Evolutionary conservation across 139 green algal genomes (phyloP).

Genomic region (Chlorokybus atmophyticus): DNA sequence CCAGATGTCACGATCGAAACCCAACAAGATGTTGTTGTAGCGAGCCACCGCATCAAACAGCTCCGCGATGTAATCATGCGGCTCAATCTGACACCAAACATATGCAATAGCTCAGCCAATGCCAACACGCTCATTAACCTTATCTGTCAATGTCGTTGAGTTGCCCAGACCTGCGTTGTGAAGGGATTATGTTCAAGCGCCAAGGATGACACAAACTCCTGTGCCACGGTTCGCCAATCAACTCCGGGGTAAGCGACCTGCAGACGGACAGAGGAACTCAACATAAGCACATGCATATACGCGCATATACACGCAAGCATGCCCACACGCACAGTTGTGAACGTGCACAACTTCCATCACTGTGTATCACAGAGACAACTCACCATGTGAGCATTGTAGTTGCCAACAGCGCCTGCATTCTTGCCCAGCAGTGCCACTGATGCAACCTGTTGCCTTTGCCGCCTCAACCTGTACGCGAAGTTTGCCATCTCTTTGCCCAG

Average conservation of each 20-base stretch:
- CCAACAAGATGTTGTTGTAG: slow-evolving; percentile 95
- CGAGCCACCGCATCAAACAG: slow-evolving; percentile 64
- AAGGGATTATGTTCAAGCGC: slow-evolving; percentile 32
- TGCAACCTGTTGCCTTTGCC: slow-evolving; percentile 52
- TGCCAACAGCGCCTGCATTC: slow-evolving; percentile 92
- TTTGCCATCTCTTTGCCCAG: slow-evolving; percentile 98
- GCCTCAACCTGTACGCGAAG: slow-evolving; percentile 67
- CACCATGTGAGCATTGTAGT: slow-evolving; percentile 98
- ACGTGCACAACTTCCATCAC: too few relatives aligned
- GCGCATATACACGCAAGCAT: too few relatives aligned
- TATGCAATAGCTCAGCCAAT: too few relatives aligned
- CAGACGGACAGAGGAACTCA: too few relatives aligned
- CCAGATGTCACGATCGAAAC: slow-evolving; percentile 96
- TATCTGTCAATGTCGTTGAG: too few relatives aligned
- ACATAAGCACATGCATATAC: too few relatives aligned
- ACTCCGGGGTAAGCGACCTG: slow-evolving; percentile 86
- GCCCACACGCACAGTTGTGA: too few relatives aligned
- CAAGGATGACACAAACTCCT: slow-evolving; percentile 62
- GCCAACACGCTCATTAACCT: too few relatives aligned
- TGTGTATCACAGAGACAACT: too few relatives aligned
- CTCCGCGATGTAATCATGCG: slow-evolving; percentile 98
- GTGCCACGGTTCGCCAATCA: slow-evolving; percentile 71
- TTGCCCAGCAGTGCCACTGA: slow-evolving; percentile 67
- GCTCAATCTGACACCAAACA: slow-evolving; percentile 93
- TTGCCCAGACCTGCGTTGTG: slow-evolving; percentile 16